Evolutionary conservation across 257 asterid species (phyloP).

Genomic region (Thymus mandschuricus): DNA sequence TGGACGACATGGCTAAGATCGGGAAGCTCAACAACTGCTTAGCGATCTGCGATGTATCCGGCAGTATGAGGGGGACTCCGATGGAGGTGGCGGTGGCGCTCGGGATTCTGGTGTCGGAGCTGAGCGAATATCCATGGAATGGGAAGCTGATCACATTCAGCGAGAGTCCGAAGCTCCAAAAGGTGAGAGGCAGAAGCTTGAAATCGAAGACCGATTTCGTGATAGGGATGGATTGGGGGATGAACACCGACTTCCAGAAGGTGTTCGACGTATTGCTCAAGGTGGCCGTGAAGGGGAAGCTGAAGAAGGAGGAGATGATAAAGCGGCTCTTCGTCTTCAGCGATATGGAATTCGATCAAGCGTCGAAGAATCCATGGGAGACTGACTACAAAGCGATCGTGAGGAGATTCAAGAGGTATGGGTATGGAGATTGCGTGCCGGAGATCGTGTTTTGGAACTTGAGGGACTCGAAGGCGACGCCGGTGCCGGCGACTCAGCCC

Average conservation of each 20-base stretch:
- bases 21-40: neutral
- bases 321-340: constrained; percentile 2
- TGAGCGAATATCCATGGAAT: neutral
- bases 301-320: constrained; percentile 2
- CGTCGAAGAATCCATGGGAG: neutral
- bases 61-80: neutral
- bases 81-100: constrained; percentile 13
- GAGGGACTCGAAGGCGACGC: constrained; percentile 9
- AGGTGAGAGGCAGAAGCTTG: neutral
- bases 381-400: neutral
- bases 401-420: neutral
- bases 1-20: neutral
- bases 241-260: neutral
- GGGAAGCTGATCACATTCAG: neutral
- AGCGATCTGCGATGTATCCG: constrained; percentile 1
- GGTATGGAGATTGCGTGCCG: neutral
- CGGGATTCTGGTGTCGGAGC: neutral
- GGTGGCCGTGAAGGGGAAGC: neutral
- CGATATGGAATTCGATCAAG: neutral
- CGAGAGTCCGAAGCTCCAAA: neutral
- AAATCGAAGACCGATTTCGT: neutral
- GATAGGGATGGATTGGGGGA: neutral
- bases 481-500: neutral
- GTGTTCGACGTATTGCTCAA: neutral
- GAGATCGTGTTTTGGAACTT: neutral